These are phyloP conservation scores for Irpex rosettiformis DNA, from an alignment of 1,284 basidiomycete species.

Conservation along the genomic window DNA sequence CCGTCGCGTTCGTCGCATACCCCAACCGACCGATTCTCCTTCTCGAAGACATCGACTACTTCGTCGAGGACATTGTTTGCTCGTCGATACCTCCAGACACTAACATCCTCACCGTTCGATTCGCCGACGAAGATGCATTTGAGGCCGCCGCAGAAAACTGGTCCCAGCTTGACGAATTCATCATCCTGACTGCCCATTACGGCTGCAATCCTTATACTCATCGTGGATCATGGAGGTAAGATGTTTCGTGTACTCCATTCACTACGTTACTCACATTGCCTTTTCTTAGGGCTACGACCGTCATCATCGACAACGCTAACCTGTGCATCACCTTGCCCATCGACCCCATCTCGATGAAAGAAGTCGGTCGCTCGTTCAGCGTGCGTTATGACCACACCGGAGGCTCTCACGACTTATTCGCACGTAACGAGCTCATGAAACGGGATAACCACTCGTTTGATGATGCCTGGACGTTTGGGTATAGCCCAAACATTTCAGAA, in stretches of 20 bases:
- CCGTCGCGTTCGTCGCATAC: background rate
- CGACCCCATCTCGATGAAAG: background rate
- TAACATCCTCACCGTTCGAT: background rate
- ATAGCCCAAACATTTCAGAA: background rate
- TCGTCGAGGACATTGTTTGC: background rate
- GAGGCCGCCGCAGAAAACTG: background rate
- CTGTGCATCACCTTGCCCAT: background rate
- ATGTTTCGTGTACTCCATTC: background rate
- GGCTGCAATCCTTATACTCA: constrained; percentile 1
- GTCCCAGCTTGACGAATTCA: background rate
- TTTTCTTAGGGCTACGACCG: background rate
- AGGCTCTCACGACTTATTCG: background rate
- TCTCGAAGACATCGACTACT: constrained; percentile 4
- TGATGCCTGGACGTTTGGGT: background rate
- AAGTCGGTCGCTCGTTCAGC: constrained; percentile 4
- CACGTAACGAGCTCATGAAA: background rate
- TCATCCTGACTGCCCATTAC: constrained; percentile 2
- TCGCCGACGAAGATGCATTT: background rate
- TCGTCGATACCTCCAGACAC: background rate
- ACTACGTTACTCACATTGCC: background rate
- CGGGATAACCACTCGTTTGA: background rate
- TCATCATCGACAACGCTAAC: background rate
- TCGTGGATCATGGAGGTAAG: background rate
- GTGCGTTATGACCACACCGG: constrained; percentile 5
- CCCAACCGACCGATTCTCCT: constrained; percentile 1